Evolutionary conservation across 2,329 filamentous ascomycete species (phyloP), one percentile per base, ranked within the genome.

Genomic region (Colletotrichum aenigma): DNA sequence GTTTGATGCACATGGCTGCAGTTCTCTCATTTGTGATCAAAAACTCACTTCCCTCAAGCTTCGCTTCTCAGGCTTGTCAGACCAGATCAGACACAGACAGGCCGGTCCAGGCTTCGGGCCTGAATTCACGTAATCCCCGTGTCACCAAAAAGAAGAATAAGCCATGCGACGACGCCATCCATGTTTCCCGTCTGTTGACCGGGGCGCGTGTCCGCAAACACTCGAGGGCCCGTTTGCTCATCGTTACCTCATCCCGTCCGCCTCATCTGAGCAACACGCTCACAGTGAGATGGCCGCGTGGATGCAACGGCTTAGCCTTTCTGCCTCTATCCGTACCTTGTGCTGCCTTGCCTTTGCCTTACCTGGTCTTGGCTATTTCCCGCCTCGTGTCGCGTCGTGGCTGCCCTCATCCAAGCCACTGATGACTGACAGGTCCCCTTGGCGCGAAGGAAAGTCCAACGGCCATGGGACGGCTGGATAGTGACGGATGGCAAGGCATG

Each of bases 1-100:
- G 38, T 61, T 61, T 61, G 58, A 61, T 52, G 30, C 61, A 43
- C n/a, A 62, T 34, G 36, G 52, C 3, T 10, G 38, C 9, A 26
- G 56, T 67, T 64, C 32, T 67, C 69, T 75, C 69, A 75, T 72
- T 62, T 72, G 55, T 68, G 69, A 75, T 69, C 13, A 66, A 56
- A 62, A 26, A 34, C 56, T 67, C 55, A 18, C 38, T 38, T 16
- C 18, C 15, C 52, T 56, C 62, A 67, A 56, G 62, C 68, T 71
- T 66, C 52, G 21, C 28, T 30, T 24, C 2, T 38, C 38, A 4
- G 28, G 12, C 28, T 30, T 18, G 62, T 34, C 26, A 34, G 62
- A 66, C 64, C 36, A 62, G 48, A 60, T 13, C 43, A 52, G 43
- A 52, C 43, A 56, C 36, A 62, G 48, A 60, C 30, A 4, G 43